Conservation (phyloP, 2,329 filamentous ascomycete genomes). For the Phialophora macrospora region DNA sequence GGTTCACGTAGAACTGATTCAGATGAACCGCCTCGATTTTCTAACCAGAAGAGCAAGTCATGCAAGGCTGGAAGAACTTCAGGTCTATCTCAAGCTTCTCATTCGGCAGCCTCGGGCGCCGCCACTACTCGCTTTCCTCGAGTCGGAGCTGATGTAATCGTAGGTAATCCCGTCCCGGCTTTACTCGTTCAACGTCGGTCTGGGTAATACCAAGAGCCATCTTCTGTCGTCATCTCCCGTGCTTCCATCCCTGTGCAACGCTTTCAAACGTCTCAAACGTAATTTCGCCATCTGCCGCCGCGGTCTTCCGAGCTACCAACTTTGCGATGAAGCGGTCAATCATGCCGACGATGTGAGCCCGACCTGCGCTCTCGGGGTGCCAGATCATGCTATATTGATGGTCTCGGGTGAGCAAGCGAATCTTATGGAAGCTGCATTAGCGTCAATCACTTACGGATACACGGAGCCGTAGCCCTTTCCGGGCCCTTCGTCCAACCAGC, state of each 20-base stretch:
- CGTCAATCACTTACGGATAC: slow-evolving; percentile 30
- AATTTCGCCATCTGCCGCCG: slow-evolving; percentile 36
- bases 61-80: slow-evolving; percentile 13
- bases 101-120: slow-evolving; percentile 7
- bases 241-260: slow-evolving; percentile 37
- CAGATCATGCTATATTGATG: slow-evolving; percentile 36
- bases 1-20: neutral
- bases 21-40: neutral
- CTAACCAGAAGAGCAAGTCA: slow-evolving; percentile 12
- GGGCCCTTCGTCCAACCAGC: slow-evolving; percentile 38
- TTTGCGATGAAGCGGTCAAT: slow-evolving; percentile 39
- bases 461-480: slow-evolving; percentile 39
- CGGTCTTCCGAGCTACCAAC: slow-evolving; percentile 32
- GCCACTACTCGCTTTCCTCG: slow-evolving; percentile 3
- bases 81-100: neutral
- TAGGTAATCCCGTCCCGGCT: slow-evolving; percentile 9
- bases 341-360: slow-evolving; percentile 40
- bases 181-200: neutral
- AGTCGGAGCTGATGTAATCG: slow-evolving; percentile 27
- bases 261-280: slow-evolving; percentile 40
- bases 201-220: neutral
- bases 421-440: slow-evolving; percentile 16
- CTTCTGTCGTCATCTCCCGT: slow-evolving; percentile 12
- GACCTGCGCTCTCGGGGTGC: slow-evolving; percentile 39
- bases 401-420: slow-evolving; percentile 15